These are phyloP conservation scores for Coelastrella sp. DNA, from an alignment of 139 green algal species.

Conservation along the genomic window DNA sequence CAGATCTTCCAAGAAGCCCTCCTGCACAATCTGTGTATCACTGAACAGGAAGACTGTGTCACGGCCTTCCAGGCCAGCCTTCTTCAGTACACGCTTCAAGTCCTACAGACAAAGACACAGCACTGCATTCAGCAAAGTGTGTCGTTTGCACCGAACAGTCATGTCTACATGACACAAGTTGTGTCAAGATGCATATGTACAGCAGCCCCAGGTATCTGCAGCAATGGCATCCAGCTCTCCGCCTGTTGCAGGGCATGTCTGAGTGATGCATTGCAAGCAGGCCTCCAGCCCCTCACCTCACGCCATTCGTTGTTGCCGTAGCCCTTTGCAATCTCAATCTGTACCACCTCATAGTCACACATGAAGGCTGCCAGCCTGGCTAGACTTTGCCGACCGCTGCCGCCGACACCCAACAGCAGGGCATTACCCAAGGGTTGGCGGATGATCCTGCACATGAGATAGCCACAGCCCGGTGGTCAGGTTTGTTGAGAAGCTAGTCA, in stretches of 20 bases:
- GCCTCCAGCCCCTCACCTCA: conserved; percentile 44
- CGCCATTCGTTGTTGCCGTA: conserved; percentile 80
- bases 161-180: too few species aligned
- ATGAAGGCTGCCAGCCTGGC: conserved; percentile 80
- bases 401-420: conserved; percentile 85
- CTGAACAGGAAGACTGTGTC: conserved; percentile 80
- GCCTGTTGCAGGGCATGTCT: too few species aligned
- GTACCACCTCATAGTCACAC: conserved; percentile 72
- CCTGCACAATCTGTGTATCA: conserved; percentile 82
- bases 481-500: too few species aligned
- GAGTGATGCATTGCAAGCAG: too few species aligned
- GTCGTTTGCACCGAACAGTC: too few species aligned
- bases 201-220: too few species aligned
- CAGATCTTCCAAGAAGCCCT: conserved; percentile 88
- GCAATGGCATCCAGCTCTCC: too few species aligned
- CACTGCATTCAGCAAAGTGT: too few species aligned
- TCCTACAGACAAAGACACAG: conserved; percentile 86
- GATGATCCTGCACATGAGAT: conserved; percentile 72
- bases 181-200: too few species aligned
- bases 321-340: conserved; percentile 85
- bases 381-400: conserved; percentile 78
- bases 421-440: conserved; percentile 78
- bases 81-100: conserved; percentile 73
- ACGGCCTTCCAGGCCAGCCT: conserved; percentile 67
- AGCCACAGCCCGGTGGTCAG: too few species aligned